Evolutionary conservation across 2,329 filamentous ascomycete species (phyloP), one percentile per base, ranked within the genome.

Genomic region (Calonectria pauciramosa): DNA sequence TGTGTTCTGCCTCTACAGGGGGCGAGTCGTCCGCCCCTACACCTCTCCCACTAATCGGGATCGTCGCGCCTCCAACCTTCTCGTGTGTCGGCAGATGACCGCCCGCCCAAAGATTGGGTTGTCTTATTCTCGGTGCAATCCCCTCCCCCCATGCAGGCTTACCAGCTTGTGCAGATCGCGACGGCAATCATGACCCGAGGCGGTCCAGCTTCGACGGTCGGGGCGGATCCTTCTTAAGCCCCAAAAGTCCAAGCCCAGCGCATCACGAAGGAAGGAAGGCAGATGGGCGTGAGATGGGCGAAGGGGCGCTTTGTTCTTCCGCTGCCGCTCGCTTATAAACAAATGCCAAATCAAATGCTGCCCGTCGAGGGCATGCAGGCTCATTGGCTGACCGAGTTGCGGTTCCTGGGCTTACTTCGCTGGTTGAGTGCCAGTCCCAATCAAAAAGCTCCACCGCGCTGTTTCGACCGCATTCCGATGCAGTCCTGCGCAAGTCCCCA

Each of bases 401-500:
- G 56, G 32, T 60, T 38, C 56, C 56, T 54, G 51, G 28, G 14
- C 28, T n/a, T 30, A 49, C 49, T 51, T 66, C 44, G 66, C 52
- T 68, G 52, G 56, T 52, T 41, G 72, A 76, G 38, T 76, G 64
- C 75, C 64, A 69, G 68, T 56, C 30, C 70, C 68, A 68, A 47
- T 52, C 23, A 28, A 65, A 60, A 36, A 66, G 30, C 68, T 65
- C 52, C 34, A 38, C 49, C 30, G 18, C 59, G 64, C 41, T 51
- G 66, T 52, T 36, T 64, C 73, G 56, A 44, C 51, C 68, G 70
- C 70, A 72, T 75, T 75, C 73, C 71, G 73, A 41, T 63, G 56
- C 34, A 38, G 56, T 63, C 47, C 44, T 74, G 66, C 49, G 70
- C 63, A 59, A 73, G 68, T 63, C 72, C 72, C 68, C 66, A 66